Evolutionary conservation across 2,329 filamentous ascomycete species (phyloP).

Genomic region (Diaporthe australafricana): DNA sequence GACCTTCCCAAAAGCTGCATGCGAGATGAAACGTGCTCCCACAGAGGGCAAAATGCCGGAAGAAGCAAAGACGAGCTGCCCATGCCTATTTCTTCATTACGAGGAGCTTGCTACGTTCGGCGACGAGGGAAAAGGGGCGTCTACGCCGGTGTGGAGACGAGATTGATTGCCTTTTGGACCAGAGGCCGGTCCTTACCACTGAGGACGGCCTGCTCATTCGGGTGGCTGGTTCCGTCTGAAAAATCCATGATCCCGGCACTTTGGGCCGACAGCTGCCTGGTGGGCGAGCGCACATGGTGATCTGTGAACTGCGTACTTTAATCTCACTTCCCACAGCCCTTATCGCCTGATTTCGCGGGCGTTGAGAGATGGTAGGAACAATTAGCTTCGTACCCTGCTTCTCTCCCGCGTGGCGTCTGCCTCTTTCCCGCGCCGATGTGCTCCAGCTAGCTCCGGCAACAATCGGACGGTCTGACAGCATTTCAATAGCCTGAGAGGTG

Average conservation of each 20-base stretch:
- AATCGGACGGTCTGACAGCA: not conserved
- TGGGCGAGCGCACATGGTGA: conserved; percentile 1
- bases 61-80: conserved; percentile 8
- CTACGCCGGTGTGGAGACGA: conserved; percentile 20
- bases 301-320: not conserved
- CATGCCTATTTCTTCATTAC: not conserved
- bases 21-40: conserved; percentile 34
- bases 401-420: conserved; percentile 32
- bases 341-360: not conserved
- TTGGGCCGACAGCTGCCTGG: conserved; percentile 2
- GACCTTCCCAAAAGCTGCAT: conserved; percentile 26
- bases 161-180: conserved; percentile 11
- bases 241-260: not conserved
- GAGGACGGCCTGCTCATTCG: not conserved
- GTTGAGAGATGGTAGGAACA: conserved; percentile 29
- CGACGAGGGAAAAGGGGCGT: conserved; percentile 3
- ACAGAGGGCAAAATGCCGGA: conserved; percentile 30
- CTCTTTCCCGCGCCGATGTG: conserved; percentile 24
- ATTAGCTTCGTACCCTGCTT: conserved; percentile 32
- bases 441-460: conserved; percentile 10
- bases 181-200: not conserved
- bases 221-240: conserved; percentile 11
- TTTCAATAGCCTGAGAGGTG: not conserved
- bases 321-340: conserved; percentile 2
- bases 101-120: conserved; percentile 15